Conservation (phyloP, 2,329 filamentous ascomycete species). For the Dactylellina leptospora region DNA sequence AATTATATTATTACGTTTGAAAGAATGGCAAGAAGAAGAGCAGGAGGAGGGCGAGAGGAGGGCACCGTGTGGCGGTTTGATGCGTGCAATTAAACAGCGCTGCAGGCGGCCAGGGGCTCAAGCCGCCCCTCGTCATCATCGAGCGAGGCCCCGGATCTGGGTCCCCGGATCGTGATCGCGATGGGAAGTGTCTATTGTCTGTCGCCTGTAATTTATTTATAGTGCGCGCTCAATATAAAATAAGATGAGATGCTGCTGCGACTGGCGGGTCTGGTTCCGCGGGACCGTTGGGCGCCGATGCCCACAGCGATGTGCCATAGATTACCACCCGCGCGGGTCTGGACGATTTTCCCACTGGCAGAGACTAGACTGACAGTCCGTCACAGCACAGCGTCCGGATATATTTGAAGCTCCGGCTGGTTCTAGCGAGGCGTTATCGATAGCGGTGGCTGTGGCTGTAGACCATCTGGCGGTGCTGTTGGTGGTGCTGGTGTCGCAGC, state of each 20-base stretch:
- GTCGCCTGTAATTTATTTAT: background rate
- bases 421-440: background rate
- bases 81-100: slow-evolving; percentile 1
- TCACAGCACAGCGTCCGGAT: too few relatives aligned
- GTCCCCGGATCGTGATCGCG: too few relatives aligned
- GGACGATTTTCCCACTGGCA: background rate
- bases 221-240: background rate
- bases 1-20: too few relatives aligned
- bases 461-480: background rate
- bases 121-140: slow-evolving; percentile 10
- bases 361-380: too few relatives aligned
- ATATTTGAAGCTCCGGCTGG: too few relatives aligned
- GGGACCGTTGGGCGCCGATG: too few relatives aligned
- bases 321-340: slow-evolving; percentile 14
- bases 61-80: slow-evolving; percentile 7
- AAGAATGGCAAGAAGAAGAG: too few relatives aligned
- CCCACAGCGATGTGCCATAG: slow-evolving; percentile 1
- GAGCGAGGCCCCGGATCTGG: background rate
- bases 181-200: too few relatives aligned
- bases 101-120: slow-evolving; percentile 13
- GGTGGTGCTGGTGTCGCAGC: background rate
- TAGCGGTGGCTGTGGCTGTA: background rate
- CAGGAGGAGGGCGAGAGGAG: too few relatives aligned
- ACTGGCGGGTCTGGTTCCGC: too few relatives aligned
- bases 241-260: background rate